phyloP scores from a whole-genome alignment of 2,329 filamentous ascomycete genomes.

The Neobulgaria alba region DNA sequence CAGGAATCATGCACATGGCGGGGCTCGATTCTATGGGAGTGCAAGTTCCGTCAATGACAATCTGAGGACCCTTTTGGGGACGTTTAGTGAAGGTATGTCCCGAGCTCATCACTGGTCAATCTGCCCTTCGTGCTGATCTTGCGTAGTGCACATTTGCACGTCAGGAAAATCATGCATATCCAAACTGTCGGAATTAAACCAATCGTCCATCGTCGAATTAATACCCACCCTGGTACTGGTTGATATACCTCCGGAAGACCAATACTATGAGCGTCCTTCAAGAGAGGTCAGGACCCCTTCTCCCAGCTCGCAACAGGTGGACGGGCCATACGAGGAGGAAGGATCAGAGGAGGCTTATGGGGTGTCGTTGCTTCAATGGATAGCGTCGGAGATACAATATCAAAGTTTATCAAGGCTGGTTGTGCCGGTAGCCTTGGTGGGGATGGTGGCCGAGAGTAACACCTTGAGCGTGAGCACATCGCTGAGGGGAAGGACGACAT shows the following conservation, averaged over 20 bases:
- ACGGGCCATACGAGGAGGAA: slow-evolving; percentile 31
- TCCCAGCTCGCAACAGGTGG: slow-evolving; percentile 29
- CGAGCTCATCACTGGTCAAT: slow-evolving; percentile 3
- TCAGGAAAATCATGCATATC: slow-evolving; percentile 43
- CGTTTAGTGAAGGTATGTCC: slow-evolving; percentile 40
- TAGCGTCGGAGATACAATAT: slow-evolving; percentile 40
- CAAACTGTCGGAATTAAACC: slow-evolving; percentile 43
- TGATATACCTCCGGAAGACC: slow-evolving; percentile 39
- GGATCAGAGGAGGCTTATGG: slow-evolving; percentile 38
- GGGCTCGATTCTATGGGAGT: neutral
- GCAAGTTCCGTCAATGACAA: slow-evolving; percentile 36
- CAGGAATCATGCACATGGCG: slow-evolving; percentile 9
- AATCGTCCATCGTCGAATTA: slow-evolving; percentile 35
- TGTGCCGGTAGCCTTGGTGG: slow-evolving; percentile 37
- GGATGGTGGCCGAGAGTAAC: slow-evolving; percentile 28
- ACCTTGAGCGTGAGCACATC: slow-evolving; percentile 6
- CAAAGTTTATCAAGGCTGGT: slow-evolving; percentile 40
- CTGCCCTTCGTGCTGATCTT: slow-evolving; percentile 14
- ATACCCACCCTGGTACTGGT: slow-evolving; percentile 48
- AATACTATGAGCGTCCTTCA: slow-evolving; percentile 25
- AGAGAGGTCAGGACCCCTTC: slow-evolving; percentile 27
- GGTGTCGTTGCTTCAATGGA: slow-evolving; percentile 37
- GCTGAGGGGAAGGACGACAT: slow-evolving; percentile 15
- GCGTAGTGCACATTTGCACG: slow-evolving; percentile 43
- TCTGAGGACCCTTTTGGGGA: slow-evolving; percentile 38